Conservation (phyloP, 1,284 basidiomycete species). For the Papiliotrema flavescens region DNA sequence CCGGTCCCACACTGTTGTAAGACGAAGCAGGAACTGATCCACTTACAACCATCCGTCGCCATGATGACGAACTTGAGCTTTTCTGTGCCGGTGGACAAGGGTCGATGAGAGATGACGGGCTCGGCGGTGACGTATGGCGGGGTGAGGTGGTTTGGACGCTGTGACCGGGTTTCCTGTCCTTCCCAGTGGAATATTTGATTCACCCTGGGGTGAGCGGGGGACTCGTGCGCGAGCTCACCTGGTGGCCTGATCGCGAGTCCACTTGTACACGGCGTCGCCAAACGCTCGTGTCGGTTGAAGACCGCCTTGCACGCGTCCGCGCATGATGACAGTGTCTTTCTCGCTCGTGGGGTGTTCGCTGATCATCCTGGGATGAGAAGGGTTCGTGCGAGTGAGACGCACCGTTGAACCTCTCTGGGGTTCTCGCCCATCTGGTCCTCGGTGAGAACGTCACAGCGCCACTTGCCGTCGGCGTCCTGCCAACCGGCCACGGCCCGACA, state of each 20-base stretch:
- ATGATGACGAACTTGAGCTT: constrained; percentile 71
- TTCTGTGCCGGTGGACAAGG: constrained; percentile 50
- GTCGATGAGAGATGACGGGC: constrained; percentile 82
- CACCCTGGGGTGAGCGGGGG: constrained; percentile 39
- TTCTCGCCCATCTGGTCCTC: constrained; percentile 96
- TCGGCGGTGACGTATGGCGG: constrained; percentile 92
- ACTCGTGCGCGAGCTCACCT: constrained; percentile 55
- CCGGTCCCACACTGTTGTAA: constrained; percentile 72
- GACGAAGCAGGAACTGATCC: constrained; percentile 3
- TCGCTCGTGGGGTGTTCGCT: constrained; percentile 85
- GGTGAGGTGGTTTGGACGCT: constrained; percentile 64
- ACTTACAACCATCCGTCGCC: constrained; percentile 77
- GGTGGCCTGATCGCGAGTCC: constrained; percentile 61
- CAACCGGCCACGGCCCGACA: constrained; percentile 92
- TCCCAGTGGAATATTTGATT: constrained; percentile 63
- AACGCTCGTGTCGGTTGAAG: constrained; percentile 87
- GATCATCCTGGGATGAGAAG: constrained; percentile 60
- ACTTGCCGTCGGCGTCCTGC: constrained; percentile 56
- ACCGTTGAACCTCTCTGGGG: constrained; percentile 62
- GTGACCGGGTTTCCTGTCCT: constrained; percentile 60
- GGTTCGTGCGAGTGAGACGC: constrained; percentile 2
- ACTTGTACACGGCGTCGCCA: constrained; percentile 92
- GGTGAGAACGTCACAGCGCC: constrained; percentile 74
- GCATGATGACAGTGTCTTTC: constrained; percentile 71
- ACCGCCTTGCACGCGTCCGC: constrained; percentile 85